These are phyloP conservation scores for Aspergillus carbonarius DNA, from an alignment of 2,329 filamentous ascomycete genomes.

Conservation along the genomic window DNA sequence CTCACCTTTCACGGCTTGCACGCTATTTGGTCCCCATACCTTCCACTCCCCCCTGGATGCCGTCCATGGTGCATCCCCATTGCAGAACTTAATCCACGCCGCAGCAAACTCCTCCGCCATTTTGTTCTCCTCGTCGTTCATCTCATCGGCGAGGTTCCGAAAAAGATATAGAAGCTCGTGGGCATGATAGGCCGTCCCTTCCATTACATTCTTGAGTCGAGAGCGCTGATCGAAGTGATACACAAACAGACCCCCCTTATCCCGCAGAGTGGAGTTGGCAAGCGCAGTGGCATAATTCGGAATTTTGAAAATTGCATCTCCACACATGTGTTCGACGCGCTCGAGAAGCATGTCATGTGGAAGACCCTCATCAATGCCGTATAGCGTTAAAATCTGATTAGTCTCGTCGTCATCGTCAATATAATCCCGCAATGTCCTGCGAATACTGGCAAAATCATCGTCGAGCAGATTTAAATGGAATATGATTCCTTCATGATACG, in stretches of 20 bases:
- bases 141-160: constrained; percentile 22
- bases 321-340: constrained; percentile 26
- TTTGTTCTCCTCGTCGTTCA: constrained; percentile 15
- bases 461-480: constrained; percentile 26
- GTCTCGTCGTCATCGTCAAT: constrained; percentile 15
- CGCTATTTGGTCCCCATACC: constrained; percentile 23
- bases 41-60: constrained; percentile 17
- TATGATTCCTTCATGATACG: constrained; percentile 28
- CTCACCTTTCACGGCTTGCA: constrained; percentile 18
- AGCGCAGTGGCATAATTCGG: constrained; percentile 21
- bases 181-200: constrained; percentile 29
- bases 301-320: constrained; percentile 27
- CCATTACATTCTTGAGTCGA: constrained; percentile 21
- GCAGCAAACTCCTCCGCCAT: constrained; percentile 22
- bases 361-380: constrained; percentile 17
- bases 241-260: constrained; percentile 6
- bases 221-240: constrained; percentile 31
- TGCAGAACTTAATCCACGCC: constrained; percentile 25
- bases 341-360: constrained; percentile 11
- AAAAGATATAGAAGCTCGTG: constrained; percentile 29
- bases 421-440: constrained; percentile 7
- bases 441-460: constrained; percentile 18
- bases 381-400: constrained; percentile 20
- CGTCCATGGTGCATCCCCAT: constrained; percentile 22
- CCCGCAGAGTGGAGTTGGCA: background rate